These are phyloP conservation scores for Phytophthora syringae DNA, from an alignment of 352 stramenopile genomes.

Conservation along the genomic window DNA sequence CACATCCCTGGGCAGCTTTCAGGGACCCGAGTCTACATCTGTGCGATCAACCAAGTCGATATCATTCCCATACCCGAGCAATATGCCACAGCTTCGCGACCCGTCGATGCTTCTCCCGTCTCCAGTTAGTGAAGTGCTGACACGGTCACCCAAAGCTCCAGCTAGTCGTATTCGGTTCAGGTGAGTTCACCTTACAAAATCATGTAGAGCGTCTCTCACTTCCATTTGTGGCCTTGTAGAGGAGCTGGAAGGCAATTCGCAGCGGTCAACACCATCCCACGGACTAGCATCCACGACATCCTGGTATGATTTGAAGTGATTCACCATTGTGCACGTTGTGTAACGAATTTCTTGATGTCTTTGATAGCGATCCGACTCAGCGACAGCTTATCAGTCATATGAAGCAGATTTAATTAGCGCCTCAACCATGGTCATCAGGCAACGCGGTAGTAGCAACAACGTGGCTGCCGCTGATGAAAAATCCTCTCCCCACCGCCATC, in stretches of 20 bases:
- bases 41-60: constrained; percentile 33
- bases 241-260: constrained; percentile 66
- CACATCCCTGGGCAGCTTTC: constrained; percentile 16
- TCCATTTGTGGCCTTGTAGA: constrained; percentile 21
- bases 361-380: constrained; percentile 40
- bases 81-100: constrained; percentile 28
- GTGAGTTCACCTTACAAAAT: constrained; percentile 21
- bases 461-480: constrained; percentile 25
- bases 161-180: constrained; percentile 52
- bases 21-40: constrained; percentile 19
- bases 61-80: constrained; percentile 33
- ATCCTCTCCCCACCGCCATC: constrained; percentile 14
- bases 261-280: constrained; percentile 47
- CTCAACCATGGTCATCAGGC: constrained; percentile 59
- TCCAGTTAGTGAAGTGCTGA: constrained; percentile 44
- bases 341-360: constrained; percentile 4
- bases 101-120: constrained; percentile 46
- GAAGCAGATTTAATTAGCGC: constrained; percentile 64
- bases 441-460: constrained; percentile 42
- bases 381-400: constrained; percentile 45
- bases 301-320: constrained; percentile 48
- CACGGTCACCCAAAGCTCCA: constrained; percentile 57
- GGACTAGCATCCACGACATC: constrained; percentile 40
- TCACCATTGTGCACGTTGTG: neutral
- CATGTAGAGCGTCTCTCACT: neutral